phyloP scores from a whole-genome alignment of 495 filamentous ascomycete genomes.

The Penicillium turbatum region DNA sequence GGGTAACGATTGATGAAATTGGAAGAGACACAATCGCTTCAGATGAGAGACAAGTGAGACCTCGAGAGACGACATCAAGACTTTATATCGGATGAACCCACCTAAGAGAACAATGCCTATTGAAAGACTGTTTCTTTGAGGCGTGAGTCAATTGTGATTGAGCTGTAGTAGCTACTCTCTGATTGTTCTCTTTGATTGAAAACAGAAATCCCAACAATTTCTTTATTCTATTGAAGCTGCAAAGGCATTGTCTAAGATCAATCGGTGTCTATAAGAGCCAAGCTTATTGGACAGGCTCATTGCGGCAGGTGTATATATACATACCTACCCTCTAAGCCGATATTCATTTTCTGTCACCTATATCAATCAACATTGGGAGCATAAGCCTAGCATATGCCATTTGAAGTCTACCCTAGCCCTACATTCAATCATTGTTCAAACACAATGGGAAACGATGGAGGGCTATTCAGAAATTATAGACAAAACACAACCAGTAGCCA shows the following conservation, averaged over 20 bases:
- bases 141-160: not conserved
- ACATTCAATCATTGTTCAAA: too few species aligned
- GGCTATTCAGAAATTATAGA: not conserved
- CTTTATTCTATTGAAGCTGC: not conserved
- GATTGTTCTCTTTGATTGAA: not conserved
- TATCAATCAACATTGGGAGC: not conserved
- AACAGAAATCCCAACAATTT: not conserved
- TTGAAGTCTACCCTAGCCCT: not conserved
- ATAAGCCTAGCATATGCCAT: too few species aligned
- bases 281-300: too few species aligned
- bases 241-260: too few species aligned
- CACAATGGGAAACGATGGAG: constrained; percentile 1
- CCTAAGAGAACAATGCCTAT: not conserved
- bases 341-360: too few species aligned
- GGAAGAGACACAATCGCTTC: not conserved
- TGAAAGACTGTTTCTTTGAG: not conserved
- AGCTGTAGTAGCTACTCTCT: not conserved
- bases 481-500: not conserved
- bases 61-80: not conserved
- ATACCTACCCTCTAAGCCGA: too few species aligned
- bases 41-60: not conserved
- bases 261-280: too few species aligned
- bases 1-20: not conserved
- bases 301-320: too few species aligned
- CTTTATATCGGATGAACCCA: not conserved